These are phyloP conservation scores for Ophiocordyceps robertsii DNA, from an alignment of 2,329 filamentous ascomycete genomes.

Conservation along the genomic window DNA sequence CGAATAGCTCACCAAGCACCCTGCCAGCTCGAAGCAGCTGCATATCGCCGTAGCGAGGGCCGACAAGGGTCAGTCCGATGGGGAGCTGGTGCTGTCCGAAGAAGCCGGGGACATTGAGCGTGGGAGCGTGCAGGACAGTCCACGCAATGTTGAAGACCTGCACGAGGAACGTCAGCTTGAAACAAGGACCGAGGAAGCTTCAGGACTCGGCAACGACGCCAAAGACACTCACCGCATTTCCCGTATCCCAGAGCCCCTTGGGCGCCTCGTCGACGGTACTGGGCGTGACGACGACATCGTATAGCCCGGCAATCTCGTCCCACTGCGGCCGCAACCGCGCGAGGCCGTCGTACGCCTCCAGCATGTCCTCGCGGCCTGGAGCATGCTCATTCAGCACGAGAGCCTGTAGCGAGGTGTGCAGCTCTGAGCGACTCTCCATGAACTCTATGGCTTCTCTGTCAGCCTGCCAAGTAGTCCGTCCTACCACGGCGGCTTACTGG, in stretches of 20 bases:
- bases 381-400: neutral
- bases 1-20: constrained; percentile 20
- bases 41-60: constrained; percentile 30
- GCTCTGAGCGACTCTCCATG: neutral
- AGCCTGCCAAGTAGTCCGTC: too few relatives aligned
- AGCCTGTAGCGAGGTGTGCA: neutral
- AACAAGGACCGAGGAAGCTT: neutral
- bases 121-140: constrained; percentile 41
- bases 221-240: neutral
- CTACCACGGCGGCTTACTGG: constrained; percentile 4
- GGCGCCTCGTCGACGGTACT: neutral
- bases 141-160: constrained; percentile 7
- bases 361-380: neutral
- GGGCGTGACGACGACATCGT: neutral
- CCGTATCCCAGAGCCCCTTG: neutral
- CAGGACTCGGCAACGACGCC: neutral
- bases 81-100: constrained; percentile 38
- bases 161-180: constrained; percentile 12
- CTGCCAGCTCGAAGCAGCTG: constrained; percentile 29
- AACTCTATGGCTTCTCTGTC: neutral
- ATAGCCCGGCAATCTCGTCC: neutral
- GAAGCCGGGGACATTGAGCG: constrained; percentile 53
- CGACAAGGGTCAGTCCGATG: constrained; percentile 42
- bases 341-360: neutral
- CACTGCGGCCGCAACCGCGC: neutral